Evolutionary conservation across 2,329 filamentous ascomycete species (phyloP).

Genomic region (Dactylellina haptotyla): DNA sequence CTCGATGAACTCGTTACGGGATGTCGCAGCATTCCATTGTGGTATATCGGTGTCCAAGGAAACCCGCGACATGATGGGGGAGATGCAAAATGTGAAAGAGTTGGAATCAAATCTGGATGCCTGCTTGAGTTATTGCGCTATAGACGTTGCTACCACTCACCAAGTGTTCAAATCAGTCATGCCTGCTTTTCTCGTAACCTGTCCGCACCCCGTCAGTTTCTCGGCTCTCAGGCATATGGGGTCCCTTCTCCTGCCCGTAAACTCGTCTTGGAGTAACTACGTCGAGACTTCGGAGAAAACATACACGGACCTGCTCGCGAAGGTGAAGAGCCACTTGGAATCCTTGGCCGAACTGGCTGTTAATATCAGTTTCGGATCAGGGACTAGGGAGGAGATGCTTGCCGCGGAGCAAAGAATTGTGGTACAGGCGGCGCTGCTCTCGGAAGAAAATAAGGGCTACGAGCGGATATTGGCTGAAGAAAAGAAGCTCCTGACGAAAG

Average conservation of each 20-base stretch:
- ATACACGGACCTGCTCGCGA: slow-evolving; percentile 79
- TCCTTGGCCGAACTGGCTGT: slow-evolving; percentile 80
- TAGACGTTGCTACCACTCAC: slow-evolving; percentile 92
- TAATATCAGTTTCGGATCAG: slow-evolving; percentile 14
- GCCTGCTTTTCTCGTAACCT: slow-evolving; percentile 85
- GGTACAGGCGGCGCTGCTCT: background rate
- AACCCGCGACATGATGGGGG: slow-evolving; percentile 84
- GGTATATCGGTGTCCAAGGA: slow-evolving; percentile 91
- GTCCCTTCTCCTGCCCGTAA: slow-evolving; percentile 88
- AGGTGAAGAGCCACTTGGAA: slow-evolving; percentile 79
- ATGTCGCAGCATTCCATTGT: slow-evolving; percentile 96
- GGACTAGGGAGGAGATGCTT: background rate
- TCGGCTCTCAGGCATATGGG: slow-evolving; percentile 92
- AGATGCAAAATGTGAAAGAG: slow-evolving; percentile 73
- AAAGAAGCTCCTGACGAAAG: slow-evolving; percentile 2
- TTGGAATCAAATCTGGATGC: slow-evolving; percentile 73
- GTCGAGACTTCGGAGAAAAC: slow-evolving; percentile 83
- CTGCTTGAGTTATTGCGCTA: slow-evolving; percentile 91
- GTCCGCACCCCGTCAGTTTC: slow-evolving; percentile 97
- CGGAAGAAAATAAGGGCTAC: background rate
- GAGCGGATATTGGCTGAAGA: slow-evolving; percentile 14
- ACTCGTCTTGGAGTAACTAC: slow-evolving; percentile 88
- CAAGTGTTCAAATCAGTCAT: slow-evolving; percentile 94
- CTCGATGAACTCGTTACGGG: slow-evolving; percentile 91
- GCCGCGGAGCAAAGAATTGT: background rate